These are phyloP conservation scores for Plasmodium ovale DNA, from an alignment of 169 alveolate genomes.

Conservation along the genomic window DNA sequence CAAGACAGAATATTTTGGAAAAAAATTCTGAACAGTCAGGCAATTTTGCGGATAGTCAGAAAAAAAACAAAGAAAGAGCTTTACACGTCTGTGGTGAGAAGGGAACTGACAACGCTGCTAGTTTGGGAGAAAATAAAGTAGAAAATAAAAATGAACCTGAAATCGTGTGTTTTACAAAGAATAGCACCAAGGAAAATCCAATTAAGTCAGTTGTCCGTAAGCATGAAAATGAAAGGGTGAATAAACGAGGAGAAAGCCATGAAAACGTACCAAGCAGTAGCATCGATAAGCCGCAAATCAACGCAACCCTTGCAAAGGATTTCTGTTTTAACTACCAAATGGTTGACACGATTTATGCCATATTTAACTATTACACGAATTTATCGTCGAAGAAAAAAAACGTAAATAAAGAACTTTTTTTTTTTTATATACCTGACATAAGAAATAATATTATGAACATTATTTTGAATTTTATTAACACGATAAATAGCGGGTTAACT, in stretches of 20 bases:
- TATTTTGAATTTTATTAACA: constrained; percentile 39
- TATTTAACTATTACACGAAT: constrained; percentile 62
- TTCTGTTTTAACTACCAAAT: constrained; percentile 60
- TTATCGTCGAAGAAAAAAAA: constrained; percentile 29
- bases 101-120: too few species aligned
- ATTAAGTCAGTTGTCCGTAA: not conserved
- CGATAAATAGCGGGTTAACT: not conserved
- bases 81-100: too few species aligned
- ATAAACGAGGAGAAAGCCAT: too few species aligned
- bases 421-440: constrained; percentile 57
- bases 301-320: not conserved
- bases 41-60: not conserved
- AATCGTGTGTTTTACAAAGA: too few species aligned
- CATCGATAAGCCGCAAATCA: not conserved
- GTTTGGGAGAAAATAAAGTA: not conserved
- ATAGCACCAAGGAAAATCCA: not conserved
- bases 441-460: constrained; percentile 49
- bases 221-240: not conserved
- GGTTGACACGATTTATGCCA: constrained; percentile 57
- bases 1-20: not conserved
- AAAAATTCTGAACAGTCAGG: not conserved
- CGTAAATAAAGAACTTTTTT: constrained; percentile 17
- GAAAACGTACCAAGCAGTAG: too few species aligned
- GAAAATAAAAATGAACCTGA: not conserved
- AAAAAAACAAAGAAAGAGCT: not conserved